Conservation (phyloP, 805 yeast species). For the Kodamaea sagamina region DNA sequence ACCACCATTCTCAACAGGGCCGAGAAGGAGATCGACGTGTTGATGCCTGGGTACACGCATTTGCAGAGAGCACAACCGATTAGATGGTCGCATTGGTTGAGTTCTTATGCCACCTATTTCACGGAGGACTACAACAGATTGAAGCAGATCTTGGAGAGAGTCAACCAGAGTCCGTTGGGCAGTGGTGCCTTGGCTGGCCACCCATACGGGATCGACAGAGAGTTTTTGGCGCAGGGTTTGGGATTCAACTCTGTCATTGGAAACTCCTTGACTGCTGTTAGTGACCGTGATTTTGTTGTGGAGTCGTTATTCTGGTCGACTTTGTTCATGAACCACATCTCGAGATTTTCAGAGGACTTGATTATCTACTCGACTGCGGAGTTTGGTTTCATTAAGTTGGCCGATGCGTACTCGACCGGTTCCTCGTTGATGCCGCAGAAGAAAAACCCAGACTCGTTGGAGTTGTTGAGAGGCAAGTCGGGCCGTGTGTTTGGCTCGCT, state of each 20-base stretch:
- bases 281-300: slow-evolving; percentile 96
- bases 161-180: slow-evolving; percentile 90
- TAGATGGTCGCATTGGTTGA: slow-evolving; percentile 98
- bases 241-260: slow-evolving; percentile 89
- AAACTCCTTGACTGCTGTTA: slow-evolving; percentile 93
- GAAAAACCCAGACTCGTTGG: slow-evolving; percentile 96
- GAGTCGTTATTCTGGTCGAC: slow-evolving; percentile 96
- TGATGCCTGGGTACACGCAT: slow-evolving; percentile 99
- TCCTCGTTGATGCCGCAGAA: slow-evolving; percentile 99
- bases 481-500: slow-evolving; percentile 96
- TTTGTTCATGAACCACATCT: slow-evolving; percentile 91
- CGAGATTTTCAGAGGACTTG: slow-evolving; percentile 91
- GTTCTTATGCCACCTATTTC: slow-evolving; percentile 92
- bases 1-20: slow-evolving; percentile 73
- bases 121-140: slow-evolving; percentile 87
- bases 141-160: slow-evolving; percentile 74
- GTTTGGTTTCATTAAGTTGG: slow-evolving; percentile 88
- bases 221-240: slow-evolving; percentile 74
- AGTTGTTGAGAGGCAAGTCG: slow-evolving; percentile 91
- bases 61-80: slow-evolving; percentile 99
- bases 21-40: slow-evolving; percentile 77
- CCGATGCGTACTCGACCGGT: slow-evolving; percentile 98
- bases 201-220: slow-evolving; percentile 98
- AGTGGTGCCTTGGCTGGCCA: slow-evolving; percentile 99
- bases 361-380: slow-evolving; percentile 97